Percentiles rank a stretch among this genome's conserved stretches.
Evolutionary conservation across 805 yeast genomes (phyloP).

Genomic region (Spathaspora boniae): DNA sequence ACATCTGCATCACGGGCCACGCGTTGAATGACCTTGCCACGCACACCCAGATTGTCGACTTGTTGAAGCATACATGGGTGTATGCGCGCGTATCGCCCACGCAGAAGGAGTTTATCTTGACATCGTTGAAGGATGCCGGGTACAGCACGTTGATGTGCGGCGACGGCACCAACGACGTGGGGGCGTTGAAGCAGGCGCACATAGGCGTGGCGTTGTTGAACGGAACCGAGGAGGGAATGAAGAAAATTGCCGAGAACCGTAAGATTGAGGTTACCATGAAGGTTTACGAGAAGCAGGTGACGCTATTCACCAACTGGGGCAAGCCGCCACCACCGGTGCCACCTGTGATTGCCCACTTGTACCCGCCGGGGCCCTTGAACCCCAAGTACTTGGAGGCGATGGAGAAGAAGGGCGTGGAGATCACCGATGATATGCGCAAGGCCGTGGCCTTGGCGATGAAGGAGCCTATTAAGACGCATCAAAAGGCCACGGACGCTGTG

Average conservation of each 20-base stretch:
- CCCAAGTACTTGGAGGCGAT: slow-evolving; percentile 85
- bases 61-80: slow-evolving; percentile 91
- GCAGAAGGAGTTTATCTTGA: slow-evolving; percentile 89
- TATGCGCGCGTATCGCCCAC: slow-evolving; percentile 96
- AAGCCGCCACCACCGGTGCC: slow-evolving; percentile 85
- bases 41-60: slow-evolving; percentile 65
- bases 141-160: slow-evolving; percentile 98
- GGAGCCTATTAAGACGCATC: slow-evolving; percentile 5
- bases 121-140: slow-evolving; percentile 79
- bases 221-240: slow-evolving; percentile 93
- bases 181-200: slow-evolving; percentile 97
- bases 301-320: slow-evolving; percentile 75
- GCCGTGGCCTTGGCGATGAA: slow-evolving; percentile 53
- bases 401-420: slow-evolving; percentile 76
- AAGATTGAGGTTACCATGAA: slow-evolving; percentile 59
- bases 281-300: slow-evolving; percentile 82
- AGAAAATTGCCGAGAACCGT: slow-evolving; percentile 79
- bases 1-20: slow-evolving; percentile 90
- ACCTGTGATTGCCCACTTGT: slow-evolving; percentile 81
- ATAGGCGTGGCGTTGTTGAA: slow-evolving; percentile 96
- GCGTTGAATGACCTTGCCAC: slow-evolving; percentile 68
- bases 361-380: slow-evolving; percentile 92
- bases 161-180: slow-evolving; percentile 99
- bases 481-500: slow-evolving; percentile 19
- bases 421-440: slow-evolving; percentile 69